phyloP scores from a whole-genome alignment of 441 rosid species.

The Aquilaria agallochum region DNA sequence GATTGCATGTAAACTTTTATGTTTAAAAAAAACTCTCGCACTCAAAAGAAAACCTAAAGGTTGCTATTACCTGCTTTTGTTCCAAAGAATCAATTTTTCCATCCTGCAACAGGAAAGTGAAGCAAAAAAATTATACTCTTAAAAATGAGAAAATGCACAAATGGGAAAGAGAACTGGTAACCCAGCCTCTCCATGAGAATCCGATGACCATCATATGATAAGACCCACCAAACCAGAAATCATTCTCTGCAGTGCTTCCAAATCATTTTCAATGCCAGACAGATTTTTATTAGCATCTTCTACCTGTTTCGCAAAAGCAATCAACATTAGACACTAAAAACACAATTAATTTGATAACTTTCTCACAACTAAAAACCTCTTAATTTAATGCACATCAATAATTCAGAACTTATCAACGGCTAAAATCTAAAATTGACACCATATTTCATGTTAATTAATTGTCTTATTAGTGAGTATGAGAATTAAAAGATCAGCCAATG shows the following conservation, averaged over 20 bases:
- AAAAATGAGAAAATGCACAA: not conserved
- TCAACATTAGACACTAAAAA: not conserved
- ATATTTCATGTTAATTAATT: not conserved
- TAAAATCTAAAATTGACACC: not conserved
- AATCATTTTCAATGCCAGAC: constrained; percentile 51
- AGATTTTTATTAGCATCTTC: constrained; percentile 59
- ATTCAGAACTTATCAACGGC: not conserved
- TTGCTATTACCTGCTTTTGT: constrained; percentile 69
- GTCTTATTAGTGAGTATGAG: not conserved
- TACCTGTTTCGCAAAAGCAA: constrained; percentile 45
- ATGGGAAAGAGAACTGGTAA: constrained; percentile 2
- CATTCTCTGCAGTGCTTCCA: constrained; percentile 59
- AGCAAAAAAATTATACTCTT: constrained; percentile 15
- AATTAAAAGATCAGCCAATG: not conserved
- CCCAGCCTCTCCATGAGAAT: constrained; percentile 8
- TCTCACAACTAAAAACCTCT: not conserved
- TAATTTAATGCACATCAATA: not conserved
- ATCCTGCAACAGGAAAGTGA: constrained; percentile 50
- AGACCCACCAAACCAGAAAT: constrained; percentile 69
- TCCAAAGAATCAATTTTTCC: constrained; percentile 75
- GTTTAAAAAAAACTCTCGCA: not conserved
- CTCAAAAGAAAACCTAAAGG: not conserved
- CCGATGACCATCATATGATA: not conserved
- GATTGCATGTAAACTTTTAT: too few relatives aligned
- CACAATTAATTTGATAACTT: not conserved